Evolutionary conservation across 768 basidiomycete species (phyloP).

Genomic region (Phaeotremella fagi): DNA sequence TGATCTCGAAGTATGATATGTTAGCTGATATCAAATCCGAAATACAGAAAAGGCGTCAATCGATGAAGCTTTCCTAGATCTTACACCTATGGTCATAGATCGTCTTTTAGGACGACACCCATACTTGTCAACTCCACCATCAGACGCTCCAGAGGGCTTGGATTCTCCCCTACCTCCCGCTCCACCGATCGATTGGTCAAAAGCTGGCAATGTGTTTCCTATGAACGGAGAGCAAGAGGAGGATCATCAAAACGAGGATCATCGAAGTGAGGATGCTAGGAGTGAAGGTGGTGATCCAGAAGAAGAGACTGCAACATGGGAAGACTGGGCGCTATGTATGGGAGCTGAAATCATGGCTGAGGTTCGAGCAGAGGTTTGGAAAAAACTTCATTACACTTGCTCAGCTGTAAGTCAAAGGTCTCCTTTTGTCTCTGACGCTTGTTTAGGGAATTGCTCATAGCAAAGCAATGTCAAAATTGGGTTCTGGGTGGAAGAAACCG

Average conservation of each 20-base stretch:
- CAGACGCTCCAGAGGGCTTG: conserved; percentile 62
- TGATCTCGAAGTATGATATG: neutral
- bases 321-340: conserved; percentile 83
- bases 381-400: conserved; percentile 81
- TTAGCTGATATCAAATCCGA: neutral
- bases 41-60: conserved; percentile 87
- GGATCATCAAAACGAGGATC: neutral
- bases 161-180: conserved; percentile 50
- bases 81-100: conserved; percentile 74
- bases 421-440: neutral
- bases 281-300: conserved; percentile 1
- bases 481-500: conserved; percentile 87
- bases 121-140: conserved; percentile 65
- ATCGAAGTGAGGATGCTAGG: conserved; percentile 14
- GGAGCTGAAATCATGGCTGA: conserved; percentile 81
- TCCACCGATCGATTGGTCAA: conserved; percentile 45
- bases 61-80: conserved; percentile 93
- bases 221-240: conserved; percentile 23
- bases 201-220: conserved; percentile 45
- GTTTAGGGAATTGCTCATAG: conserved; percentile 92
- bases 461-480: conserved; percentile 92
- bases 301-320: conserved; percentile 60
- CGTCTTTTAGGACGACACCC: conserved; percentile 70
- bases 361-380: conserved; percentile 63
- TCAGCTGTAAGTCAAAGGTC: conserved; percentile 64